phyloP scores from a whole-genome alignment of 2,329 filamentous ascomycete species.

The Sporothrix brasiliensis region DNA sequence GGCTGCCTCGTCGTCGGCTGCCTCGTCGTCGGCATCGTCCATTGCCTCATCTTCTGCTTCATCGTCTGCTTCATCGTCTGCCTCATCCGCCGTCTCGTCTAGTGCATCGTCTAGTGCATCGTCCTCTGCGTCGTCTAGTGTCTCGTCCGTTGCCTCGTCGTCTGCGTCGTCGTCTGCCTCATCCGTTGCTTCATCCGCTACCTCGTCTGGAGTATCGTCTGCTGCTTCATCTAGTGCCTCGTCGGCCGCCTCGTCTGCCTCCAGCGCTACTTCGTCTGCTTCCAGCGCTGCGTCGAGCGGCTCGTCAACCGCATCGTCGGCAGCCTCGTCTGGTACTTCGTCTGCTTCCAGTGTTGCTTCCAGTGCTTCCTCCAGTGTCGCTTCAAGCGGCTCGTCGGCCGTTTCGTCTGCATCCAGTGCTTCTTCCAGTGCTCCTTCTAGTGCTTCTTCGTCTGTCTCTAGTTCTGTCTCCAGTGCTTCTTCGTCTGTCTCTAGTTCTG shows the following conservation, averaged over 20 bases:
- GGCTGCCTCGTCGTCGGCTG: neutral
- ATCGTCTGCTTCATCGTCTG: neutral
- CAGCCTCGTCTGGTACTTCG: neutral
- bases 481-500: neutral
- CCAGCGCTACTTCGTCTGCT: neutral
- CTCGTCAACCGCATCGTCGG: neutral
- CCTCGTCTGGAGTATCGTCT: neutral
- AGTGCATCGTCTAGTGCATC: too few species aligned
- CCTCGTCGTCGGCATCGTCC: neutral
- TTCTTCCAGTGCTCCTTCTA: neutral
- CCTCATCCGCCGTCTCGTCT: neutral
- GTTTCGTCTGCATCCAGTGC: neutral
- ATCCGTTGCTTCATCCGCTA: slow-evolving; percentile 1
- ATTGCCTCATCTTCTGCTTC: neutral
- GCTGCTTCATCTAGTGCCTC: neutral
- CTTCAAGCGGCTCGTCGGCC: neutral
- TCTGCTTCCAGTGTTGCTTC: neutral
- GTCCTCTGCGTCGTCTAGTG: slow-evolving; percentile 5
- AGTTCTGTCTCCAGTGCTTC: neutral
- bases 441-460: neutral
- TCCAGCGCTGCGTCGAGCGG: neutral
- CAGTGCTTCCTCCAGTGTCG: neutral
- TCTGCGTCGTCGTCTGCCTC: neutral
- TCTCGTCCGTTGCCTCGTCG: neutral
- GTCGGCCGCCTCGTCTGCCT: neutral